A percentile compares a stretch with the other conserved stretches of the same genome.
phyloP scores from a whole-genome alignment of 768 basidiomycete species.

The Auriculariales sp. region DNA sequence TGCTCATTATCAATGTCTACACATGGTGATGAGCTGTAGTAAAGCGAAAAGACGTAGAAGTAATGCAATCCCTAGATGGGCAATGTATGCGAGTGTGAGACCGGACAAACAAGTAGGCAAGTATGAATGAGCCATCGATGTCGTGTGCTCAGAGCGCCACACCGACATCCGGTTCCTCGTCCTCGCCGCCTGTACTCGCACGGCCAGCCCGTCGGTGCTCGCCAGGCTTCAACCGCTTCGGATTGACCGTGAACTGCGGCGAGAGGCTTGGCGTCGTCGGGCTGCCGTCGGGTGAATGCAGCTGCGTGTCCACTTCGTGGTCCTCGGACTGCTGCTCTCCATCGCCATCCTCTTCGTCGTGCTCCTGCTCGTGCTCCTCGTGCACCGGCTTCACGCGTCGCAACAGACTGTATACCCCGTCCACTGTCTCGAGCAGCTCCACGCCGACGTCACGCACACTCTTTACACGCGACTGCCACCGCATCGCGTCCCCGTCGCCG shows the following conservation, averaged over 20 bases:
- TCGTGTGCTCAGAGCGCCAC: background rate
- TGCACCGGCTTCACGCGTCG: background rate
- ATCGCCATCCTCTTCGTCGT: conserved; percentile 19
- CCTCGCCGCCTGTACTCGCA: background rate
- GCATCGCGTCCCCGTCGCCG: conserved; percentile 26
- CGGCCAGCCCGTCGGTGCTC: background rate
- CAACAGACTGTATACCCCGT: conserved; percentile 25
- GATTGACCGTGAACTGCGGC: background rate
- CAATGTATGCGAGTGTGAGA: too few species aligned
- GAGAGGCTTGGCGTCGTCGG: background rate
- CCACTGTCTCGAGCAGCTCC: conserved; percentile 53
- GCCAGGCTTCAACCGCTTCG: background rate
- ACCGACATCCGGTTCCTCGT: background rate
- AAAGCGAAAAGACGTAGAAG: too few species aligned
- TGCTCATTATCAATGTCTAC: too few species aligned
- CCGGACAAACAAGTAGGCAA: too few species aligned
- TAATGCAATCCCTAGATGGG: too few species aligned
- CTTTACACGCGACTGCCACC: conserved; percentile 45
- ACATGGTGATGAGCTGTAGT: too few species aligned
- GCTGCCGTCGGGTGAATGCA: background rate
- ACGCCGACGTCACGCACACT: conserved; percentile 47
- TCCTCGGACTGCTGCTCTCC: conserved; percentile 10
- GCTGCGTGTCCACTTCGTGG: too few species aligned
- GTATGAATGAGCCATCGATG: too few species aligned
- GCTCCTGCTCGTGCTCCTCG: conserved; percentile 18